Conservation (phyloP, 352 stramenopile genomes). For the Phytophthora sp. region DNA sequence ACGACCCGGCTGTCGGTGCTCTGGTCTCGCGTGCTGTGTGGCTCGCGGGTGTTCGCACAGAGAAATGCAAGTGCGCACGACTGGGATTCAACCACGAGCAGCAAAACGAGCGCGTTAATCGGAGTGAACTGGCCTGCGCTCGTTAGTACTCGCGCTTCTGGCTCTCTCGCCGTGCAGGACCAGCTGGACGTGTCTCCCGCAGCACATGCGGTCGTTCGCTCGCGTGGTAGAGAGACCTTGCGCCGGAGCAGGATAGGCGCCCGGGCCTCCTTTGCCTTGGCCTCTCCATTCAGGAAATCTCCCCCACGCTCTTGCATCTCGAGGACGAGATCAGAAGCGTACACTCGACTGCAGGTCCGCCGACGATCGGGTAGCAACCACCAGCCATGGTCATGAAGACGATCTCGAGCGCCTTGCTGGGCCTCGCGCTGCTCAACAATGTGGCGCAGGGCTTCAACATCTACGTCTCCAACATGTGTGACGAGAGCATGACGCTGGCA, state of each 20-base stretch:
- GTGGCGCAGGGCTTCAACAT: conserved; percentile 46
- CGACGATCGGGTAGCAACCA: not conserved
- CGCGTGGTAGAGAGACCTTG: conserved; percentile 31
- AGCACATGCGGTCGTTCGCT: conserved; percentile 21
- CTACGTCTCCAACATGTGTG: conserved; percentile 67
- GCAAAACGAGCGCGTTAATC: conserved; percentile 25
- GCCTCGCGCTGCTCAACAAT: conserved; percentile 37
- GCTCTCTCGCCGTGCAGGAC: conserved; percentile 16
- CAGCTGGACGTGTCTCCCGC: conserved; percentile 23
- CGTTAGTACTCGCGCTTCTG: conserved; percentile 8
- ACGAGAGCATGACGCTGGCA: conserved; percentile 49
- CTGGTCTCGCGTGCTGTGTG: conserved; percentile 25
- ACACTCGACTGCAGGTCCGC: conserved; percentile 1
- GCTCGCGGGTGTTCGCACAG: not conserved
- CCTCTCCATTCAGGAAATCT: conserved; percentile 42
- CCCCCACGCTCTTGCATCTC: conserved; percentile 37
- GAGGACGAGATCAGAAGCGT: conserved; percentile 22
- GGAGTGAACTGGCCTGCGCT: not conserved
- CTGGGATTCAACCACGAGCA: conserved; percentile 12
- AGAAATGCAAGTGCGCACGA: conserved; percentile 14
- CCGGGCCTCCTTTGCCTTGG: not conserved
- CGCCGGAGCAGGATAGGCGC: not conserved
- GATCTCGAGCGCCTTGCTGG: conserved; percentile 32
- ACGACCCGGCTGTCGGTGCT: conserved; percentile 19
- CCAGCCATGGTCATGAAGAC: conserved; percentile 47